Evolutionary conservation across 2,329 filamentous ascomycete species (phyloP).

Genomic region (Leptographium procerum): DNA sequence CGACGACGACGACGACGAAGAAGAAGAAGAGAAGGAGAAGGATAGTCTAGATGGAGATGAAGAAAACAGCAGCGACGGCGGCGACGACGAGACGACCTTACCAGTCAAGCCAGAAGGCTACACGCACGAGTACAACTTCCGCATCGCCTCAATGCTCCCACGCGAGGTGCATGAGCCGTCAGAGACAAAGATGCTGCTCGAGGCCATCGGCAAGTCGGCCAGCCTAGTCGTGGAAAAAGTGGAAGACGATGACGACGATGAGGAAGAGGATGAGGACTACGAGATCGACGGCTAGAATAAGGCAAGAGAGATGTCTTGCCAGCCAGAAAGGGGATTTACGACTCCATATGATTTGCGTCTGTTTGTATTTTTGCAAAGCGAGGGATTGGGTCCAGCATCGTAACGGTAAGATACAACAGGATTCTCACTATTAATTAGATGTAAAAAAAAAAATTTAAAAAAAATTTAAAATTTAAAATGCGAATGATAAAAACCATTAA

Average conservation of each 20-base stretch:
- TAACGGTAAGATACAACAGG: background rate
- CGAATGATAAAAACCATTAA: no score
- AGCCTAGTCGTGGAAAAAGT: slow-evolving; percentile 77
- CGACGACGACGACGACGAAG: slow-evolving; percentile 12
- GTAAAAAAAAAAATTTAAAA: no score
- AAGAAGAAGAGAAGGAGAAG: slow-evolving; percentile 19
- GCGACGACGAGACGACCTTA: slow-evolving; percentile 18
- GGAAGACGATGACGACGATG: slow-evolving; percentile 6
- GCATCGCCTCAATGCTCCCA: slow-evolving; percentile 75
- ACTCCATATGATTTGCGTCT: no score
- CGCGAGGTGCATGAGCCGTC: slow-evolving; percentile 67
- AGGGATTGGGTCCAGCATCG: no score
- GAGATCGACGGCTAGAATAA: background rate
- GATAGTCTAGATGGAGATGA: slow-evolving; percentile 10
- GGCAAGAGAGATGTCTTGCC: background rate
- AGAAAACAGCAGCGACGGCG: slow-evolving; percentile 6
- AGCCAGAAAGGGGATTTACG: no score
- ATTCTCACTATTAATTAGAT: no score
- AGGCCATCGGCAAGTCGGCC: slow-evolving; percentile 68
- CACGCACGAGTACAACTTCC: slow-evolving; percentile 73
- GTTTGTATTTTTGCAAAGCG: no score
- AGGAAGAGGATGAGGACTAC: slow-evolving; percentile 4
- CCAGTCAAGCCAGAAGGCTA: slow-evolving; percentile 58
- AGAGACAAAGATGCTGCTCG: slow-evolving; percentile 51
- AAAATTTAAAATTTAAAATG: no score